Percentiles rank a stretch among this genome's conserved stretches.
Conservation (phyloP, 768 basidiomycete genomes). For the Cantharellus anzutake region DNA sequence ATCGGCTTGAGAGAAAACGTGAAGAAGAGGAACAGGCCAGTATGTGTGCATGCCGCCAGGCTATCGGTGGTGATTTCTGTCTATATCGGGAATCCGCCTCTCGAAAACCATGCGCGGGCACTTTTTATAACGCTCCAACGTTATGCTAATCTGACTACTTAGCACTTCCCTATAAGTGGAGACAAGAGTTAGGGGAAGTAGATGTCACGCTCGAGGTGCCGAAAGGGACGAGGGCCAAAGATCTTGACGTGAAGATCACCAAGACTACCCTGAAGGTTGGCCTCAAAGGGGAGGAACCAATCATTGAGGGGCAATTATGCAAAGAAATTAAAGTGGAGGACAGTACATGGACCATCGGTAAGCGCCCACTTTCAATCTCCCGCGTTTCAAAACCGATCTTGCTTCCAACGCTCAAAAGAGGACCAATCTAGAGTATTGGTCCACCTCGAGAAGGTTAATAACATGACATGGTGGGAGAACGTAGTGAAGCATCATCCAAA, state of each 20-base stretch:
- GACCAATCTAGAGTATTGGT: conserved; percentile 54
- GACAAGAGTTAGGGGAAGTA: conserved; percentile 72
- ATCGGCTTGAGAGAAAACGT: conserved; percentile 43
- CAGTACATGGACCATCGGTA: conserved; percentile 90
- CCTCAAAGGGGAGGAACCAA: conserved; percentile 68
- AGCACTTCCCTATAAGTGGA: conserved; percentile 88
- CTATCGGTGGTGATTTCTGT: not conserved
- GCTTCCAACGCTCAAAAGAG: conserved; percentile 26
- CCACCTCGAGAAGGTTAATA: conserved; percentile 73
- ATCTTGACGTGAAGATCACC: conserved; percentile 52
- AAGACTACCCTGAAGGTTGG: conserved; percentile 73
- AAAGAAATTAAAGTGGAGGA: conserved; percentile 91
- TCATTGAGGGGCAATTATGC: conserved; percentile 80
- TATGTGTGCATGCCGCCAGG: conserved; percentile 19
- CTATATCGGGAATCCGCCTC: not conserved
- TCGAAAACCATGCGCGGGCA: not conserved
- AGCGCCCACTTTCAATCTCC: conserved; percentile 15
- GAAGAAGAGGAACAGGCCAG: conserved; percentile 74
- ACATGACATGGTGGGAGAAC: conserved; percentile 95
- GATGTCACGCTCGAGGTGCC: conserved; percentile 72
- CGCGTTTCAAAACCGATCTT: not conserved
- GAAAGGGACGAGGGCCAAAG: conserved; percentile 64
- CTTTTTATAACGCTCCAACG: not conserved
- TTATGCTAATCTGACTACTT: conserved; percentile 1
- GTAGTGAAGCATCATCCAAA: conserved; percentile 89